These are phyloP conservation scores for Withania somnifera DNA, from an alignment of 305 asterid genomes.

Conservation along the genomic window DNA sequence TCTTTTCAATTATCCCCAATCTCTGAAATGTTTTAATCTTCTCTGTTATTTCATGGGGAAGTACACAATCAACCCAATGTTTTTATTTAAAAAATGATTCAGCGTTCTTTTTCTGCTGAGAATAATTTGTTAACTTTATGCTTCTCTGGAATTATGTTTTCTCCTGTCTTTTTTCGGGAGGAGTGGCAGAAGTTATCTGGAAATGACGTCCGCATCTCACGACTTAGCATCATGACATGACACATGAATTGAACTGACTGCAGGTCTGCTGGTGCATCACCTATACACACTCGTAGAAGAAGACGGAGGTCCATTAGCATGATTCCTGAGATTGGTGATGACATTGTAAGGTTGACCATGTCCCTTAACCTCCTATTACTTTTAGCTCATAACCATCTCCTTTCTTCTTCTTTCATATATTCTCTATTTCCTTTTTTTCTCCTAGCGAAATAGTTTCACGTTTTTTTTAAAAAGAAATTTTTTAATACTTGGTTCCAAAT, in stretches of 20 bases:
- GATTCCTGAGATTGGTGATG: conserved; percentile 92
- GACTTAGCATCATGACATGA: background rate
- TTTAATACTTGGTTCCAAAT: background rate
- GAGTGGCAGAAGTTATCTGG: background rate
- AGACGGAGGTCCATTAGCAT: conserved; percentile 67
- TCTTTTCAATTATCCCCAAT: background rate
- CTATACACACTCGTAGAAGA: conserved; percentile 61
- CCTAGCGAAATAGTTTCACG: background rate
- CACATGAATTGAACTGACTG: background rate
- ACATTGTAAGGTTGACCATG: conserved; percentile 65
- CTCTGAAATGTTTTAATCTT: background rate
- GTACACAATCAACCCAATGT: background rate
- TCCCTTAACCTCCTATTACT: background rate
- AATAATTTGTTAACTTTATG: background rate
- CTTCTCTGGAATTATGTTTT: background rate
- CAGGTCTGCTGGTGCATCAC: conserved; percentile 82
- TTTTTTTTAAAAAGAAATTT: background rate
- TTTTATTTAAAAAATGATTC: background rate
- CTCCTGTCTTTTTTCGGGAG: background rate
- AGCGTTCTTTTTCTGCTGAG: background rate
- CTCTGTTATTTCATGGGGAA: background rate
- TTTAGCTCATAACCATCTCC: background rate
- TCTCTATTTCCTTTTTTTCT: background rate
- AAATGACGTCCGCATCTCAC: background rate
- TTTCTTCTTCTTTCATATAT: background rate